These are phyloP conservation scores for Corchorus capsularis DNA, from an alignment of 345 rosid species.

Conservation along the genomic window DNA sequence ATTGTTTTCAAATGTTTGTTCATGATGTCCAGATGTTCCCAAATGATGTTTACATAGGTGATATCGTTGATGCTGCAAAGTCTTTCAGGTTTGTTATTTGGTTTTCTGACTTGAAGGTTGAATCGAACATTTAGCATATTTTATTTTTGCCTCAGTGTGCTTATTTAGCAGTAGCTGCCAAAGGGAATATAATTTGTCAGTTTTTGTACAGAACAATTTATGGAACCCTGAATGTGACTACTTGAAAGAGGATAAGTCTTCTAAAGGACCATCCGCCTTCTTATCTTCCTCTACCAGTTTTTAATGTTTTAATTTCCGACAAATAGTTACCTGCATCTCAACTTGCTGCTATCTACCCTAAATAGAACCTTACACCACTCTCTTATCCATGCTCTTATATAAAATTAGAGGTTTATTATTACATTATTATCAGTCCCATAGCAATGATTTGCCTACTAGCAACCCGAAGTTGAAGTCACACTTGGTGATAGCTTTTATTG, in stretches of 20 bases:
- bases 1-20: constrained; percentile 4
- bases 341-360: background rate
- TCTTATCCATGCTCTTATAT: background rate
- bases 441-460: background rate
- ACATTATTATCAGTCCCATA: background rate
- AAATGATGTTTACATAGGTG: constrained; percentile 64
- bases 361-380: background rate
- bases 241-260: background rate
- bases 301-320: background rate
- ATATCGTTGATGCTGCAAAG: constrained; percentile 70
- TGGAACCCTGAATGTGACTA: constrained; percentile 1
- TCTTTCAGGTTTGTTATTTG: constrained; percentile 64
- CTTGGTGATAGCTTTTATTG: background rate
- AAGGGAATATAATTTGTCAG: background rate
- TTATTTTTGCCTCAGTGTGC: background rate
- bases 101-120: constrained; percentile 17
- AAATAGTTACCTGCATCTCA: background rate
- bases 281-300: background rate
- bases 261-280: background rate
- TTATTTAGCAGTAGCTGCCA: background rate
- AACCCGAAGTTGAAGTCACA: background rate
- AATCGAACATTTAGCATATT: background rate
- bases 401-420: background rate
- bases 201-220: background rate
- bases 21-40: constrained; percentile 72